Evolutionary conservation across 1,284 basidiomycete species (phyloP).

Genomic region (Tilletia walkeri): DNA sequence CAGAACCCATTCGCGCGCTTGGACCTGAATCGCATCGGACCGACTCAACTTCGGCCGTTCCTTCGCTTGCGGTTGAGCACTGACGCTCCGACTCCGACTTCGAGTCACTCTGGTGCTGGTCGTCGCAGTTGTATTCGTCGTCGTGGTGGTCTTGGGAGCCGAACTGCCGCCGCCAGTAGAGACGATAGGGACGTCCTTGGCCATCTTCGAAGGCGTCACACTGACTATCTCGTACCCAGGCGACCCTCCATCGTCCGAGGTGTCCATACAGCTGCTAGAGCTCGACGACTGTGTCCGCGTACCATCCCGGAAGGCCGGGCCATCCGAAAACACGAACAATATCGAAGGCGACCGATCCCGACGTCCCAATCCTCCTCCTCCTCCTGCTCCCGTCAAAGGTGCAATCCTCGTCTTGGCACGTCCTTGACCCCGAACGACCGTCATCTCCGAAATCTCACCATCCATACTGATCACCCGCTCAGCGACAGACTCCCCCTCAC

Average conservation of each 20-base stretch:
- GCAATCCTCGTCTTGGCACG: no score
- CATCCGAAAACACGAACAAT: neutral
- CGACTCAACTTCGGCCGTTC: neutral
- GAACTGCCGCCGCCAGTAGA: no score
- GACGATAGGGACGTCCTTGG: neutral
- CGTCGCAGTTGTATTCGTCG: no score
- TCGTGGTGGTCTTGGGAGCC: neutral
- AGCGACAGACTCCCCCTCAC: neutral
- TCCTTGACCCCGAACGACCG: neutral
- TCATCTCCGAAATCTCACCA: neutral
- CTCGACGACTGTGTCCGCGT: neutral
- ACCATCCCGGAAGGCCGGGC: neutral
- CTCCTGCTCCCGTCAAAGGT: no score
- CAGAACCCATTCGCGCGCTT: conserved; percentile 1
- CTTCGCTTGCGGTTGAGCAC: neutral
- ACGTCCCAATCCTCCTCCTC: no score
- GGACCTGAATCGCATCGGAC: neutral
- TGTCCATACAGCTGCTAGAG: no score
- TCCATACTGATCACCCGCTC: neutral
- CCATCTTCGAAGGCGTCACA: neutral
- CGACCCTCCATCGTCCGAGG: neutral
- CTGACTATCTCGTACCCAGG: neutral
- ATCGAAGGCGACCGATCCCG: neutral
- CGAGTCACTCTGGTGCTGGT: no score
- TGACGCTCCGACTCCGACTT: neutral